Percentiles rank a stretch among this genome's conserved stretches.
Conservation (phyloP, 2,329 filamentous ascomycete genomes). For the Chaetomium sp. region DNA sequence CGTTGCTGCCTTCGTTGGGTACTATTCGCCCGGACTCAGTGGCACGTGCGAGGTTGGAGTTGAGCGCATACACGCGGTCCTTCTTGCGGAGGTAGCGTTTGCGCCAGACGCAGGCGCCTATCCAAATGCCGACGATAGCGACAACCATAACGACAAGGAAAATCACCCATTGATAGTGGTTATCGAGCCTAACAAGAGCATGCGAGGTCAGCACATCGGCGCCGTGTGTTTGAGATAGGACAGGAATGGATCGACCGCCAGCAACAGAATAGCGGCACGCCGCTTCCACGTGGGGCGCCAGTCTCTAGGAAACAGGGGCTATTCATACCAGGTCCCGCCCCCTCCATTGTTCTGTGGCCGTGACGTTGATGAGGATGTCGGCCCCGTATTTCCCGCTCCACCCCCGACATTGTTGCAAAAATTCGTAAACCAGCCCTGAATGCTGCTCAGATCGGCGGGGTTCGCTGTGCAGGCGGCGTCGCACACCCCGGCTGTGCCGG, state of each 20-base stretch:
- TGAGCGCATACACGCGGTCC: conserved; percentile 58
- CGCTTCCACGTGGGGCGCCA: neutral
- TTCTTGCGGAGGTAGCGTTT: conserved; percentile 72
- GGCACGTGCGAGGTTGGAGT: conserved; percentile 44
- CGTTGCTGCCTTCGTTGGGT: conserved; percentile 42
- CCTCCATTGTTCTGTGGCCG: conserved; percentile 36
- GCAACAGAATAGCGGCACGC: too few species aligned
- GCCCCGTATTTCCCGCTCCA: conserved; percentile 20
- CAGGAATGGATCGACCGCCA: neutral
- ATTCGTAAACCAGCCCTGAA: conserved; percentile 70
- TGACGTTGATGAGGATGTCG: conserved; percentile 35
- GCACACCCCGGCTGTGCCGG: conserved; percentile 62
- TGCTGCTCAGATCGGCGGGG: conserved; percentile 54
- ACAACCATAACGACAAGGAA: conserved; percentile 76
- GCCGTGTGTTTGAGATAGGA: neutral
- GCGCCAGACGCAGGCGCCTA: conserved; percentile 70
- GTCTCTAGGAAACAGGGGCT: conserved; percentile 1
- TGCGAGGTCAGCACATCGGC: conserved; percentile 15
- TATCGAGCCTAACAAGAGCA: conserved; percentile 58
- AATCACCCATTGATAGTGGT: conserved; percentile 78
- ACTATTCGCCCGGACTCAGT: conserved; percentile 40
- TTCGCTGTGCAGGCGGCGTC: conserved; percentile 57
- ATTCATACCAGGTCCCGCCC: conserved; percentile 52
- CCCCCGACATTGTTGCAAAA: conserved; percentile 57
- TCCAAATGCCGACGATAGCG: conserved; percentile 66